Evolutionary conservation across 257 asterid species (phyloP).

Genomic region (Leonotis leonurus): DNA sequence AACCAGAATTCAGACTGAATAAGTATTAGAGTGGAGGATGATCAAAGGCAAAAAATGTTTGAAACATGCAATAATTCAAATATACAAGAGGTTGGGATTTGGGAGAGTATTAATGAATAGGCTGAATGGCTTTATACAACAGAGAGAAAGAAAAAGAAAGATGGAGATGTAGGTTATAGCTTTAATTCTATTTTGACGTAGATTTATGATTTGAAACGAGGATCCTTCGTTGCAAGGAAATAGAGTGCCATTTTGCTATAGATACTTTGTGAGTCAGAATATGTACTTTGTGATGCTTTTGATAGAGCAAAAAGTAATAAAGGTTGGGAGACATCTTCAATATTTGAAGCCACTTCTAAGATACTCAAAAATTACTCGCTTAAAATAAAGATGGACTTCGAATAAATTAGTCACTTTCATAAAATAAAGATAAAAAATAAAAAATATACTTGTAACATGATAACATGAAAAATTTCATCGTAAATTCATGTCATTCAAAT

Average conservation of each 20-base stretch:
- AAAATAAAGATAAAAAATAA: too few species aligned
- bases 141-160: not conserved
- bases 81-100: constrained; percentile 1
- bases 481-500: too few species aligned
- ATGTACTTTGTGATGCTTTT: not conserved
- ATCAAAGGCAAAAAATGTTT: constrained; percentile 20
- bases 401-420: too few species aligned
- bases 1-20: constrained; percentile 39
- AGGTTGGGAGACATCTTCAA: too few species aligned
- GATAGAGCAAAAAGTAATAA: constrained; percentile 6
- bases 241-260: not conserved
- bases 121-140: constrained; percentile 4
- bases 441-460: too few species aligned
- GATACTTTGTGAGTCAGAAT: not conserved
- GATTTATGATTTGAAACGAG: not conserved
- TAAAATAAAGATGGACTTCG: too few species aligned
- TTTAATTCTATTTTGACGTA: not conserved
- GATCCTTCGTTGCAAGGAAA: not conserved
- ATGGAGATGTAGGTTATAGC: not conserved
- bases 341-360: too few species aligned
- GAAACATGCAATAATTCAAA: constrained; percentile 14
- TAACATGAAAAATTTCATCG: too few species aligned
- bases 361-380: too few species aligned
- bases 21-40: constrained; percentile 17
- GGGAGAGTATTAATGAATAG: too few species aligned